Evolutionary conservation across 139 green algal species (phyloP).

Genomic region (Chlamydomonas urium): DNA sequence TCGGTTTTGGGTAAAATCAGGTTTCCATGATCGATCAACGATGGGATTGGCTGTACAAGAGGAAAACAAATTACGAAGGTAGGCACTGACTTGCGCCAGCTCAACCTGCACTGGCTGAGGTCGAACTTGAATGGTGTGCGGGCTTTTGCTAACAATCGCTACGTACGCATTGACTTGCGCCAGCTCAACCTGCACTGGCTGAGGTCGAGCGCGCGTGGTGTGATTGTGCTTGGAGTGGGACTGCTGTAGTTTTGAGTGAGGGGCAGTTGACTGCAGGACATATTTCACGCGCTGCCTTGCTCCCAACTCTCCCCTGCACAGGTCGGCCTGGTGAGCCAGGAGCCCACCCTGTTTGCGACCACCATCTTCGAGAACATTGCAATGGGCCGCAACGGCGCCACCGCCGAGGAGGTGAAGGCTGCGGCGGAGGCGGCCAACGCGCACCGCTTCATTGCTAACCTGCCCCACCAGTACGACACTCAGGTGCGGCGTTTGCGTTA

Average conservation of each 20-base stretch:
- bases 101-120: constrained; percentile 75
- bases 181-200: constrained; percentile 71
- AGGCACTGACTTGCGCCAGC: constrained; percentile 62
- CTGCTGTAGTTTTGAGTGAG: too few species aligned
- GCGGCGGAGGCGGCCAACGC: constrained; percentile 74
- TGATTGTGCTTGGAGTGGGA: too few species aligned
- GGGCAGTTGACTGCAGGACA: too few species aligned
- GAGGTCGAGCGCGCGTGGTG: constrained; percentile 51
- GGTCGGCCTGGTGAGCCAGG: constrained; percentile 80
- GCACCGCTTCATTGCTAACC: constrained; percentile 66
- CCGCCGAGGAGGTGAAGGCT: constrained; percentile 56
- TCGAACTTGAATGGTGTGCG: constrained; percentile 47
- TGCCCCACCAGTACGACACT: too few species aligned
- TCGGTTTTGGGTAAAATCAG: too few species aligned
- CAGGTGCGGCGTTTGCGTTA: too few species aligned
- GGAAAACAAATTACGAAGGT: too few species aligned
- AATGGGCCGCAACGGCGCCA: constrained; percentile 43
- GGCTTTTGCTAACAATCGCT: too few species aligned
- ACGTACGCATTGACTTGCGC: constrained; percentile 76
- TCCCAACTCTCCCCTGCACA: constrained; percentile 4
- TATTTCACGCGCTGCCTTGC: too few species aligned
- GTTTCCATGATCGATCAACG: too few species aligned
- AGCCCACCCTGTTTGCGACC: constrained; percentile 86
- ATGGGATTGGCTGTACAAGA: too few species aligned
- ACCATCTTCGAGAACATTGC: constrained; percentile 87